Conservation (phyloP, 2,329 filamentous ascomycete genomes). For the Sporothrix dimorphospora region DNA sequence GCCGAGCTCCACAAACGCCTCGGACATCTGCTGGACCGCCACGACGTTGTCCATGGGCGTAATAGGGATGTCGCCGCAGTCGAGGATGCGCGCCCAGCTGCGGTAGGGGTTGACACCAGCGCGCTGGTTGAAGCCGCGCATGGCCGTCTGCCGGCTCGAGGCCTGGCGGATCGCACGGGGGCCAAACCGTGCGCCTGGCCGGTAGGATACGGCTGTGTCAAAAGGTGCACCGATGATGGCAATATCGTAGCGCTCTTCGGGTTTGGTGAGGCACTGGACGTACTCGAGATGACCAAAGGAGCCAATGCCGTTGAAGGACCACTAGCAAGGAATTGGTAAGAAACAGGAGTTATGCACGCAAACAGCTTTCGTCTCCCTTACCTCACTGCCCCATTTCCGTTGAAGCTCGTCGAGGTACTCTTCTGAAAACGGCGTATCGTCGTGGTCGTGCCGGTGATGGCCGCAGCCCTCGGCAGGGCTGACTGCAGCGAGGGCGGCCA, state of each 20-base stretch:
- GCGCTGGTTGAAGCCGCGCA: slow-evolving; percentile 80
- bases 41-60: slow-evolving; percentile 84
- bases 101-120: slow-evolving; percentile 82
- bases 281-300: slow-evolving; percentile 74
- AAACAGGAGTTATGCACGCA: neutral
- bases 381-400: slow-evolving; percentile 61
- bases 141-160: slow-evolving; percentile 77
- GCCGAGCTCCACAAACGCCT: slow-evolving; percentile 73
- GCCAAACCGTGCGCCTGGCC: slow-evolving; percentile 78
- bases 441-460: slow-evolving; percentile 40
- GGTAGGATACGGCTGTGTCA: slow-evolving; percentile 72
- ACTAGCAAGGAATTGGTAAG: slow-evolving; percentile 40
- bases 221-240: slow-evolving; percentile 74
- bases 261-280: slow-evolving; percentile 69
- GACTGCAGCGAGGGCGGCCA: slow-evolving; percentile 29
- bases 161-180: slow-evolving; percentile 85
- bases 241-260: slow-evolving; percentile 67
- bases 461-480: slow-evolving; percentile 30
- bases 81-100: slow-evolving; percentile 76
- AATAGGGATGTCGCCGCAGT: slow-evolving; percentile 90
- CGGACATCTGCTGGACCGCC: slow-evolving; percentile 81
- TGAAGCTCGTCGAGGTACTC: slow-evolving; percentile 58
- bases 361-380: slow-evolving; percentile 39
- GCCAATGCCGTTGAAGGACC: slow-evolving; percentile 73
- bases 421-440: slow-evolving; percentile 51